Base-by-base conservation (phyloP, 1,139 yeast species). In the Geotrichum australiense region DNA sequence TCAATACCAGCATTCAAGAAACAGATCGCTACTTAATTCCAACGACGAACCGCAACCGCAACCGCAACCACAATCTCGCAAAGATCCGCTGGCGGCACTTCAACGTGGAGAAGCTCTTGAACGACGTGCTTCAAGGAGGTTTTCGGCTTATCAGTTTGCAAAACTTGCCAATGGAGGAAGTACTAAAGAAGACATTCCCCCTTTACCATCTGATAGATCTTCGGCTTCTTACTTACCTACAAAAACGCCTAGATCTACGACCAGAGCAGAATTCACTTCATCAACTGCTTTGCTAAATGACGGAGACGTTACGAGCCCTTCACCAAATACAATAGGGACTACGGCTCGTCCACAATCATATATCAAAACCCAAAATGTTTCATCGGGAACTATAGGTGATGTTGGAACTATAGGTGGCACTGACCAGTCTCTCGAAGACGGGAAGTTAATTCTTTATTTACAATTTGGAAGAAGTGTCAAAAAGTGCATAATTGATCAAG, bases 61-160 rank as follows among this genome's bases (percentile, higher is more conserved):
- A 5, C 29, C 25, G 6, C 19, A 18, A 8, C 28, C 32, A 2
- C 23, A 26, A 11, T 37, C 47, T 10, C 46, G 43, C 14, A 45
- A 45, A 34, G 81, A 78, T 51, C 87, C 95, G 0, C 65, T 87
- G 21, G 70, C 78, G 0, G 86, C 84, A 51, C 68, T 89, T 16
- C 95, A 87, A 54, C 77, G 80, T 37, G 85, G 89, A 1, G 84
- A 82, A 45, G 81, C 83, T 1, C 64, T 91, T 35, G 94, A 83
- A 63, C 72, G 98, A 50, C 73, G 96, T 47, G 98, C 98, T 0
- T 87, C 96, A 0, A 76, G 86, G 52, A 67, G 98, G 47, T 91
- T 82, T 57, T 85, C 96, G 20, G 96, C 96, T 0, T 91, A 87
- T 50, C 97, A 91, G 56, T 83, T 81, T 63, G 89, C 94, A 1